Evolutionary conservation across 257 asterid genomes (phyloP), one percentile per base, ranked within the genome.

Genomic region (Verbascum thapsus): DNA sequence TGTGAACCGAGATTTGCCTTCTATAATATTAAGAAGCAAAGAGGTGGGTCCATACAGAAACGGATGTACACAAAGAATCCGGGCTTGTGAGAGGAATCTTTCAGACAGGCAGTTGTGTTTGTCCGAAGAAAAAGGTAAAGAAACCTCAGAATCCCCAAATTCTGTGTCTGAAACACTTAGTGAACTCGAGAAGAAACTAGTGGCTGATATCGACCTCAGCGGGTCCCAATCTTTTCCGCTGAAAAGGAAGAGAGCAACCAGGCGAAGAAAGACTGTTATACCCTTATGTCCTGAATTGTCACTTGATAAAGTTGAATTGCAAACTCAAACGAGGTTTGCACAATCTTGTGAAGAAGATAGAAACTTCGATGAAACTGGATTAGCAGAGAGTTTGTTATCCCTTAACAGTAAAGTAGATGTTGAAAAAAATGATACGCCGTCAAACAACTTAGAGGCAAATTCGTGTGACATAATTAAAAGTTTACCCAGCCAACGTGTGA

Each of bases 11-110:
- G 80, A 82, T 75, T 55, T 83, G 70, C 89, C 95, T 58, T 75
- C 91, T 54, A 87, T 83, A 26, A 74, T 87, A 50, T 67, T 79
- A 74, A 72, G 83, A 69, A 76, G 81, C 70, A 80, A 82, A 70
- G 91, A 76, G 63, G 78, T 83, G 12, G 79, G 78, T 30, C 72
- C 78, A 15, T 88, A 75, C 72, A 69, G 82, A 76, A 84, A 89
- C 43, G 95, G 96, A 56, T 83, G 88, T 53, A 85, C 95, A 1
- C 96, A 90, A 54, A 81, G 95, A 75, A 85, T 90, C 66, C 92
- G 73, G 50, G 94, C 95, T 9, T 84, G 83, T 41, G 90, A 83
- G 42, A 76, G 82, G 52, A 76, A 76, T 41, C 52, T 61, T 45
- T 43, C 63, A 60, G 78, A 73, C 32, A 66, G 51, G 45, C 76